Evolutionary conservation across 495 filamentous ascomycete species (phyloP).

Genomic region (Neurospora sp.): DNA sequence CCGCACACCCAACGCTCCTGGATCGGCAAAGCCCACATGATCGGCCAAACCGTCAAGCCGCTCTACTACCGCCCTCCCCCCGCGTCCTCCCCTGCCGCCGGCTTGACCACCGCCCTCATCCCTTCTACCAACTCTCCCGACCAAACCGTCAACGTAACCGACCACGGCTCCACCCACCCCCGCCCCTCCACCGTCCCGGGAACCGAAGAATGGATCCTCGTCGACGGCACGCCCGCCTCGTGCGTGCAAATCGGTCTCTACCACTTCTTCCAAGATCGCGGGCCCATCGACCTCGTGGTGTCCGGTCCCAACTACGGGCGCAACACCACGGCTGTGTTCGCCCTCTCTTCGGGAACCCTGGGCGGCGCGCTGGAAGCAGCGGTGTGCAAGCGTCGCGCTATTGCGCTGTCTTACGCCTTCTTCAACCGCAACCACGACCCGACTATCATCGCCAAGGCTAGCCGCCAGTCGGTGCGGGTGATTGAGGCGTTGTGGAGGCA

Average conservation of each 20-base stretch:
- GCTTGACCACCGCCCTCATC: slow-evolving; percentile 14
- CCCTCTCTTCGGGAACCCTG: slow-evolving; percentile 79
- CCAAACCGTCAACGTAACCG: slow-evolving; percentile 26
- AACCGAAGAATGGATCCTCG: slow-evolving; percentile 84
- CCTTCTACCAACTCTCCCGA: slow-evolving; percentile 16
- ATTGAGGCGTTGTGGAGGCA: slow-evolving; percentile 66
- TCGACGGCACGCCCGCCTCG: slow-evolving; percentile 77
- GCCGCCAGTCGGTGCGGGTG: slow-evolving; percentile 54
- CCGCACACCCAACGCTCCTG: slow-evolving; percentile 89
- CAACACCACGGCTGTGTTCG: slow-evolving; percentile 87
- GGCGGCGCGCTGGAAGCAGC: slow-evolving; percentile 89
- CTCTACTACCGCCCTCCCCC: slow-evolving; percentile 71
- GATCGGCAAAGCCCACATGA: slow-evolving; percentile 95
- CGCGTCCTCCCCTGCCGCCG: slow-evolving; percentile 36
- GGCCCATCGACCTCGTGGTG: slow-evolving; percentile 74
- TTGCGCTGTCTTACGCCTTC: slow-evolving; percentile 85
- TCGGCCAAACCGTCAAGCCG: slow-evolving; percentile 73
- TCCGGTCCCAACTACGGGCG: slow-evolving; percentile 91
- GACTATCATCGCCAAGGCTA: slow-evolving; percentile 63
- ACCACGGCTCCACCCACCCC: slow-evolving; percentile 51
- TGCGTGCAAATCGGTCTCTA: slow-evolving; percentile 85
- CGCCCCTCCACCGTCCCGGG: slow-evolving; percentile 41
- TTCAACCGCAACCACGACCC: slow-evolving; percentile 71
- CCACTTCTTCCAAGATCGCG: slow-evolving; percentile 73
- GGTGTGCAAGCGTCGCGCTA: slow-evolving; percentile 62